Percentiles rank a stretch among this genome's conserved stretches.
These are phyloP conservation scores for Boletus vermiculosoides DNA, from an alignment of 768 basidiomycete species.

Conservation along the genomic window DNA sequence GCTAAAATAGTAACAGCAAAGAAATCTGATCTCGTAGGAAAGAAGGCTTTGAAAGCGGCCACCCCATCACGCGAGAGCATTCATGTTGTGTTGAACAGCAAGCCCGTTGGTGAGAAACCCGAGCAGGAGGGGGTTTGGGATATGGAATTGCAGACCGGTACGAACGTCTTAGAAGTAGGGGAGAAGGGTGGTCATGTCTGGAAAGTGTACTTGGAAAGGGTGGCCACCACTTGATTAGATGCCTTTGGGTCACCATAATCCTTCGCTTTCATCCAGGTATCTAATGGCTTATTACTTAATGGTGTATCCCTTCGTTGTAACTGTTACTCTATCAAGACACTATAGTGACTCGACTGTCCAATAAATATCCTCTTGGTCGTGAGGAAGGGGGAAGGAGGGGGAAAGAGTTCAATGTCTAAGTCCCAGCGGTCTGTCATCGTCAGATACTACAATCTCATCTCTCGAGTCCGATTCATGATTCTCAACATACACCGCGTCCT, in stretches of 20 bases:
- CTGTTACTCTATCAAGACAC: constrained; percentile 25
- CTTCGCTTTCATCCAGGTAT: constrained; percentile 17
- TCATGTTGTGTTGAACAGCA: constrained; percentile 64
- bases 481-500: constrained; percentile 47
- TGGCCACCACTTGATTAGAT: constrained; percentile 23
- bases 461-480: constrained; percentile 29
- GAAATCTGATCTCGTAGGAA: constrained; percentile 36
- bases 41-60: constrained; percentile 44
- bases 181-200: constrained; percentile 67
- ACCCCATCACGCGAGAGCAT: constrained; percentile 45
- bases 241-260: constrained; percentile 3
- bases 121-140: constrained; percentile 58
- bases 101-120: constrained; percentile 44
- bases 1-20: constrained; percentile 34
- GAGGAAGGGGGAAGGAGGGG: background rate
- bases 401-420: constrained; percentile 13
- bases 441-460: constrained; percentile 7
- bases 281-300: constrained; percentile 34
- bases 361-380: constrained; percentile 4
- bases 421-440: constrained; percentile 24
- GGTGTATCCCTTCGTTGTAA: constrained; percentile 28
- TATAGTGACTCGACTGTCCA: constrained; percentile 17
- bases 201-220: constrained; percentile 65
- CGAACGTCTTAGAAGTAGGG: constrained; percentile 68
- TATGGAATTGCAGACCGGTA: constrained; percentile 55